Evolutionary conservation across 202 grass and related monocot species (phyloP), one percentile per base, ranked within the genome.

Genomic region (Hordeum pubiflorum): DNA sequence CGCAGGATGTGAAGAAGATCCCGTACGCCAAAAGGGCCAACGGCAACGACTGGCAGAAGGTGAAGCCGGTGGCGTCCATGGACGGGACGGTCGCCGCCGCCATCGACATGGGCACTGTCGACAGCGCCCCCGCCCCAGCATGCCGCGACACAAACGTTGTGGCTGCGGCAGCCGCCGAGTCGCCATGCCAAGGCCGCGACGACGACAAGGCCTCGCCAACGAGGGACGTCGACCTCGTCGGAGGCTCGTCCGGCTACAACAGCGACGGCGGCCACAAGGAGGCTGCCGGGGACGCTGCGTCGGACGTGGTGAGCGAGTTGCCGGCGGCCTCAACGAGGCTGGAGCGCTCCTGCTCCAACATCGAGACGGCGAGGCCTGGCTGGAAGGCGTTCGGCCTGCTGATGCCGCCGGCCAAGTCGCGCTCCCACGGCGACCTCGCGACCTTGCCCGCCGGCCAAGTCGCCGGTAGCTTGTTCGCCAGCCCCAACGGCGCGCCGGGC

Each of bases 321-420:
- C 85, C 79, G 15, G 8, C 62, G 36, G 70, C 71, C 41, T 79
- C 76, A 2, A 29, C 86, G 14, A 79, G 54, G 68, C 82, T 99
- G 77, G 80, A 85, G 52, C 90, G 96, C 38, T 99, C 92, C 7
- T 93, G 96, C 81, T 99, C 92, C 75, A 99, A 99, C 83, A 99
- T 99, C 21, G 96, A 99, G 87, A 91, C 92, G 74, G 82, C 86
- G 83, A 84, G 84, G 79, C 57, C 72, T 26, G 18, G 73, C 77
- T 83, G 38, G 72, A 78, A 33, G 58, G 58, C 76, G 36, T 72
- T 80, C 39, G 79, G 76, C 29, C 40, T 5, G 12, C 26, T 29
- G 40, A 84, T 33, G 48, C 79, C 58, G 39, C 87, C 88, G n/a
- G 81, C 48, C 40, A 99, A 84, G 81, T 91, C 85, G 14, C 77